Evolutionary conservation across 1,284 basidiomycete species (phyloP).

Genomic region (Volvariella volvacea): DNA sequence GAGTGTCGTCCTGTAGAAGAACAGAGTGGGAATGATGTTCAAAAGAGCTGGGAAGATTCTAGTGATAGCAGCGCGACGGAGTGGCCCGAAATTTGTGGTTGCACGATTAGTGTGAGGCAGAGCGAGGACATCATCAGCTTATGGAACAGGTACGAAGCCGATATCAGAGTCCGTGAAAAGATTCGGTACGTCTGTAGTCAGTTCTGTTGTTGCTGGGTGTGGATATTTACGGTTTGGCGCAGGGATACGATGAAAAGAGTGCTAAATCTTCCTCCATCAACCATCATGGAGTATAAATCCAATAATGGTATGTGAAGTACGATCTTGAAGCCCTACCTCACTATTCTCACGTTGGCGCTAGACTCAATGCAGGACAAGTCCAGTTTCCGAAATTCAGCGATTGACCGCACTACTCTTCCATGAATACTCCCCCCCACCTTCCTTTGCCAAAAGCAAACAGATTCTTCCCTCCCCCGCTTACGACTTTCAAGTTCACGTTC

Average conservation of each 20-base stretch:
- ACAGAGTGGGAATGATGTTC: constrained; percentile 4
- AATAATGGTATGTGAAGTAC: constrained; percentile 57
- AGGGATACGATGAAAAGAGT: constrained; percentile 68
- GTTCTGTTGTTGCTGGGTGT: neutral
- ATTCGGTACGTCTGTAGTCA: constrained; percentile 48
- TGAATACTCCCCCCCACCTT: too few species aligned
- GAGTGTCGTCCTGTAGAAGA: constrained; percentile 38
- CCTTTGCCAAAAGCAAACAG: too few species aligned
- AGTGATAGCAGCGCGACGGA: constrained; percentile 33
- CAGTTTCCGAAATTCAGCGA: constrained; percentile 64
- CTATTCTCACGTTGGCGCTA: constrained; percentile 20
- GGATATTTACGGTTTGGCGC: too few species aligned
- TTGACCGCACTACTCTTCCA: constrained; percentile 45
- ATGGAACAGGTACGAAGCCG: constrained; percentile 71
- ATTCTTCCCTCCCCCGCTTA: too few species aligned
- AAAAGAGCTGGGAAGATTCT: constrained; percentile 24
- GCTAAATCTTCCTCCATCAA: constrained; percentile 60
- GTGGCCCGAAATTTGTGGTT: constrained; percentile 77
- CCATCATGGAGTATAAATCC: constrained; percentile 80
- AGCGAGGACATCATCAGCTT: constrained; percentile 78
- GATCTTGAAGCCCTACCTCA: neutral
- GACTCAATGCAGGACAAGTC: constrained; percentile 83
- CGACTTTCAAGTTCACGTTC: constrained; percentile 12
- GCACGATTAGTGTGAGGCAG: constrained; percentile 77
- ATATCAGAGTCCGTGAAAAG: constrained; percentile 60